Percentiles rank a stretch among this genome's conserved stretches.
These are phyloP conservation scores for Leccinum fibrillosum DNA, from an alignment of 768 basidiomycete species.

Conservation along the genomic window DNA sequence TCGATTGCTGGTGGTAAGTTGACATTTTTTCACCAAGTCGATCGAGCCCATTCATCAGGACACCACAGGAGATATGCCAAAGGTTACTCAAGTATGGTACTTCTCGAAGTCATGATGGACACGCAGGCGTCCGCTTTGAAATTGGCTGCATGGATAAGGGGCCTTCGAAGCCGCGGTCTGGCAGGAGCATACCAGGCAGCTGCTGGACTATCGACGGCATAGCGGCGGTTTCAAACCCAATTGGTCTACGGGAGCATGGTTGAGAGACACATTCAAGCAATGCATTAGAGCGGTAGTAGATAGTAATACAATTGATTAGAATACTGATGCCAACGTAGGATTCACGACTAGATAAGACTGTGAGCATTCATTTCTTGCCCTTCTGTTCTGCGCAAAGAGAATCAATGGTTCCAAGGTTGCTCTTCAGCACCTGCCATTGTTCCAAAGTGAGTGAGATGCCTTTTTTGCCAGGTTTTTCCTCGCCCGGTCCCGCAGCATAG, in stretches of 20 bases:
- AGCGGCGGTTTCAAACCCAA: background rate
- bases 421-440: conserved; percentile 64
- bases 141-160: conserved; percentile 60
- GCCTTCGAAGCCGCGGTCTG: conserved; percentile 56
- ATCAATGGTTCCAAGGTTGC: conserved; percentile 45
- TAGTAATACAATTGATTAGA: background rate
- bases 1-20: conserved; percentile 76
- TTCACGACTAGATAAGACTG: background rate
- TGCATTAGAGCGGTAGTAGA: conserved; percentile 3
- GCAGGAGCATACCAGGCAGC: conserved; percentile 69
- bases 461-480: conserved; percentile 78
- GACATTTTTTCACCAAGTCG: background rate
- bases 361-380: conserved; percentile 15
- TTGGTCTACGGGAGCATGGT: background rate
- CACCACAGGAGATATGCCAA: conserved; percentile 55
- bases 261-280: background rate
- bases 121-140: conserved; percentile 53
- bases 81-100: conserved; percentile 45
- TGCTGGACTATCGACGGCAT: conserved; percentile 51
- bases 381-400: conserved; percentile 37
- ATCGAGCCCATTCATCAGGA: background rate
- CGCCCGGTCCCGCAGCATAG: conserved; percentile 51
- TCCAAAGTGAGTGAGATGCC: conserved; percentile 66
- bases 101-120: conserved; percentile 66
- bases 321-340: background rate